phyloP scores from a whole-genome alignment of 352 stramenopile genomes.

The Phytopythium delawarense region DNA sequence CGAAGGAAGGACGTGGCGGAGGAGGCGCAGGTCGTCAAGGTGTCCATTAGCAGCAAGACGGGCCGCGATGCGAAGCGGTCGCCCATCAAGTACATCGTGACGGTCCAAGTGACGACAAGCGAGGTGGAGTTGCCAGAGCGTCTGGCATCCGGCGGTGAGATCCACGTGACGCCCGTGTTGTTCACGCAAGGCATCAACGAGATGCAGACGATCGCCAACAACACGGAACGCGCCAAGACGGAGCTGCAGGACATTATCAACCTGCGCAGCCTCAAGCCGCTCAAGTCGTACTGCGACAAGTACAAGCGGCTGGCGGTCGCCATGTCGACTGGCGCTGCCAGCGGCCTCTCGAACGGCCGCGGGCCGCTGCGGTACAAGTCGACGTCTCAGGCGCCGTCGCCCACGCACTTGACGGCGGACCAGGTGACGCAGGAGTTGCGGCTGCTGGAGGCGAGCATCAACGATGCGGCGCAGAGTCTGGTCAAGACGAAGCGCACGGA shows the following conservation, averaged over 20 bases:
- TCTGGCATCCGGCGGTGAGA: constrained; percentile 63
- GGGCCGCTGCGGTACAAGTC: constrained; percentile 49
- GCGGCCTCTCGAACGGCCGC: constrained; percentile 21
- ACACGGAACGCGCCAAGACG: constrained; percentile 84
- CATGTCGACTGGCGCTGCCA: constrained; percentile 31
- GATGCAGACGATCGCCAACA: constrained; percentile 93
- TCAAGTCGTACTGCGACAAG: constrained; percentile 84
- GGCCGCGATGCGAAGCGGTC: constrained; percentile 44
- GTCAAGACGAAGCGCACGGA: constrained; percentile 86
- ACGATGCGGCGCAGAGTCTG: constrained; percentile 76
- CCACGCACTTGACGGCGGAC: constrained; percentile 63
- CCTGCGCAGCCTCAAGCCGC: constrained; percentile 74
- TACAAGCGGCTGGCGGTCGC: constrained; percentile 63
- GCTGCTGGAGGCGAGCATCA: constrained; percentile 53
- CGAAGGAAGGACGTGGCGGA: constrained; percentile 72
- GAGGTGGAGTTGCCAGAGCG: constrained; percentile 76
- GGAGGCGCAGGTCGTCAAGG: constrained; percentile 74
- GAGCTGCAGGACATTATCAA: constrained; percentile 90
- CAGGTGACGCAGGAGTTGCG: constrained; percentile 68
- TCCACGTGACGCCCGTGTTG: constrained; percentile 78
- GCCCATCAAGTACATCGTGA: constrained; percentile 81
- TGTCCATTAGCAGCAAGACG: constrained; percentile 62
- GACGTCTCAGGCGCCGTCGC: constrained; percentile 42
- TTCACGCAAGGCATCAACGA: constrained; percentile 94
- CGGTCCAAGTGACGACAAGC: constrained; percentile 67